Evolutionary conservation across 345 rosid genomes (phyloP), one percentile per base, ranked within the genome.

Genomic region (Populus alba): DNA sequence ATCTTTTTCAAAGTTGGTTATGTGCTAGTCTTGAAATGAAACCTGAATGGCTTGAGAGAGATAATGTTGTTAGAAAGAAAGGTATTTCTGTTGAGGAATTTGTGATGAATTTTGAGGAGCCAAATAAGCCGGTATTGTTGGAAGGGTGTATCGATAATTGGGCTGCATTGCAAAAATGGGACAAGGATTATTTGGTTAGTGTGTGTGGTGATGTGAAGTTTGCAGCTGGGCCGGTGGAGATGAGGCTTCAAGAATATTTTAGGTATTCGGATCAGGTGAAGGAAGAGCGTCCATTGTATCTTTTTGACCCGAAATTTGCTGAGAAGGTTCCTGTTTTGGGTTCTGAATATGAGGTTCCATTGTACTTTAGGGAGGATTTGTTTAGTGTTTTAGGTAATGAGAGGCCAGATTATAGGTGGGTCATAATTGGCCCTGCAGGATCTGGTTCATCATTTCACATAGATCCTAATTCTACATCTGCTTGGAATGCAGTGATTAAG

Each of bases 1-100:
- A 94, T 85, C 80, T 94, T 76, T 94, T 96, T 70, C 99, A 94
- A 87, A 94, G 97, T 70, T 96, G 99, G 99, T 80, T 96, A 37
- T 96, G 98, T 86, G 98, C 99, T 61, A 96, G 90, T 86, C 92
- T 96, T 71, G 99, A 92, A 81, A 94, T 96, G 98, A 96, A 90
- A 84, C 88, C 87, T 3, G 94, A 92, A 77, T 96, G 99, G 99
- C 92, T 96, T 38, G 88, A 87, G 83, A 89, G 97, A 72, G 98
- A 96, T 57, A 91, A 91, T 85, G 88, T 96, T 65, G 78, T 80
- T 62, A 77, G 99, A 67, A 93, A 87, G 83, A 96, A 81, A 76
- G 92, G 92, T 25, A 82, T 96, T 71, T 86, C 91, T 35, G 88
- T 92, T 17, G 97, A 91, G 68, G 97, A 96, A 8, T 94, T 94